phyloP scores from a whole-genome alignment of 768 basidiomycete species.

The Termitomyces sp. region DNA sequence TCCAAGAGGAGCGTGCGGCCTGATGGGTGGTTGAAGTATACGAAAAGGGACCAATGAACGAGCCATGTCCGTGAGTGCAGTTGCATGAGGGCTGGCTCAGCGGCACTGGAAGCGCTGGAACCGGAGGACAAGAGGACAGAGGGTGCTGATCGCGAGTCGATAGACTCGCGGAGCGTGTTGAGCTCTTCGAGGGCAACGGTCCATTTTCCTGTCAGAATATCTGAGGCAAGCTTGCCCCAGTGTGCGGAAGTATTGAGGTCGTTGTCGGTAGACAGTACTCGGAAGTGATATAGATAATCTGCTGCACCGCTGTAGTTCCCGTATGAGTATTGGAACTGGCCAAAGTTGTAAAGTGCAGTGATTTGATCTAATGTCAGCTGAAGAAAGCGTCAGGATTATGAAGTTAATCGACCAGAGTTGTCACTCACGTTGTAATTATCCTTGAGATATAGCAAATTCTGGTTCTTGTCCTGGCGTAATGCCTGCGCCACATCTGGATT shows the following conservation, averaged over 20 bases:
- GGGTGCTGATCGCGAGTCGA: conserved; percentile 74
- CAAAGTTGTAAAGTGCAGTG: conserved; percentile 94
- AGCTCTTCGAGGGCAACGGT: conserved; percentile 93
- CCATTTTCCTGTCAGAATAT: conserved; percentile 94
- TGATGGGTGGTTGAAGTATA: conserved; percentile 95
- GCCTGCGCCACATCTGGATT: conserved; percentile 95
- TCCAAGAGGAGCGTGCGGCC: conserved; percentile 92
- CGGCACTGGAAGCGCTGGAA: conserved; percentile 30
- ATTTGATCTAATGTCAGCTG: conserved; percentile 96
- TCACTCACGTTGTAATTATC: conserved; percentile 81
- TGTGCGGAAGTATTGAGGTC: conserved; percentile 95
- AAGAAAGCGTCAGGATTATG: background rate
- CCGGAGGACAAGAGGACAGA: conserved; percentile 39
- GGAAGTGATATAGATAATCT: conserved; percentile 98
- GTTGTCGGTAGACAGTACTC: conserved; percentile 90
- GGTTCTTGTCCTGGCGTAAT: conserved; percentile 93
- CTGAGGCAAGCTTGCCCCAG: conserved; percentile 98
- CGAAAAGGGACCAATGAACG: conserved; percentile 96
- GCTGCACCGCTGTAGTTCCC: conserved; percentile 96
- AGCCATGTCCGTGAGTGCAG: conserved; percentile 96
- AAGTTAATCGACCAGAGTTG: background rate
- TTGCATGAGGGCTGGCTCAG: conserved; percentile 77
- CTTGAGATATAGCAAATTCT: conserved; percentile 92
- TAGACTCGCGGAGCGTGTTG: conserved; percentile 88
- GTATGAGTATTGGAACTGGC: conserved; percentile 98